phyloP scores from a whole-genome alignment of 1,139 yeast genomes.

The Saccharomyces hybrid region DNA sequence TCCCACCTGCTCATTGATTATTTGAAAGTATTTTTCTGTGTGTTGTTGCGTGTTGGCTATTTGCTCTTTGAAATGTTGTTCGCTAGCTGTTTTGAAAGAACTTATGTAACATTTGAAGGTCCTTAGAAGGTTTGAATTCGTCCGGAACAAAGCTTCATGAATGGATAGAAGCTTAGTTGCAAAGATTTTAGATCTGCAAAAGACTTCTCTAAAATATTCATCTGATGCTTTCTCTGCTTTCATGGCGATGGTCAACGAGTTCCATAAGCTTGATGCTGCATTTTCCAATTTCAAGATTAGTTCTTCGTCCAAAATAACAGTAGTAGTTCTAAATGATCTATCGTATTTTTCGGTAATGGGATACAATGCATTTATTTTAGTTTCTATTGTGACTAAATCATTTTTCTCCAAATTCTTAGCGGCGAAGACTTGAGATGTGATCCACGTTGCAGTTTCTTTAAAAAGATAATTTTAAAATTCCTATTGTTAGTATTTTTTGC shows the following conservation, averaged over 20 bases:
- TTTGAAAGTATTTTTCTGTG: constrained; percentile 11
- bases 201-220: neutral
- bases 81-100: constrained; percentile 12
- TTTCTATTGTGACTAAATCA: constrained; percentile 9
- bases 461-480: too few species aligned
- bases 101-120: constrained; percentile 17
- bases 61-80: constrained; percentile 6
- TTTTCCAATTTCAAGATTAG: constrained; percentile 16
- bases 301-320: constrained; percentile 13
- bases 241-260: constrained; percentile 14
- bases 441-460: constrained; percentile 19
- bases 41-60: constrained; percentile 8
- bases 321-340: constrained; percentile 14
- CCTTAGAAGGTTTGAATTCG: constrained; percentile 10
- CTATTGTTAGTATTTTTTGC: neutral
- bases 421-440: constrained; percentile 13
- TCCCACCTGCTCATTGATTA: constrained; percentile 5
- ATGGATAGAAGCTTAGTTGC: constrained; percentile 18
- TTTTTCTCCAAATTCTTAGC: constrained; percentile 4
- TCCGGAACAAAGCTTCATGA: constrained; percentile 13
- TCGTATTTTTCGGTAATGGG: constrained; percentile 23
- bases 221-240: constrained; percentile 5
- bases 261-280: constrained; percentile 23
- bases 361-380: constrained; percentile 15
- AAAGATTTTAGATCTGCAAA: constrained; percentile 17